A percentile compares a stretch with the other conserved stretches of the same genome.
These are phyloP conservation scores for Sporobolomyces roseus DNA, from an alignment of 768 basidiomycete species.

Conservation along the genomic window DNA sequence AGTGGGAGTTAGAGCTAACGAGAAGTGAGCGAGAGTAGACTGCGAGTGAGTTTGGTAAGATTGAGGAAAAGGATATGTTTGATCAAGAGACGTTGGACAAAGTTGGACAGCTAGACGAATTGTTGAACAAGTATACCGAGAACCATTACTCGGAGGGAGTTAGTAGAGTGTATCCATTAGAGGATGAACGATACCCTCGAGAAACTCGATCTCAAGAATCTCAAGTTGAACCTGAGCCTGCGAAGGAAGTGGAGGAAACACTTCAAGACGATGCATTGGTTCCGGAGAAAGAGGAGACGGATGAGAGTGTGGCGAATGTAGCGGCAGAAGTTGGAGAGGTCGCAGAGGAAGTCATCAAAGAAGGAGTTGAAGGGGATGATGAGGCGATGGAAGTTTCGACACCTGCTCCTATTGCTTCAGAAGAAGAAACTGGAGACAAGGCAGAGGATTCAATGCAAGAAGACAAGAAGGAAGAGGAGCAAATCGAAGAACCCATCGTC, in stretches of 20 bases:
- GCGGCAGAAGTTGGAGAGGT: conserved; percentile 31
- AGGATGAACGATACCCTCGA: conserved; percentile 23
- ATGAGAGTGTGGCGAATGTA: not conserved
- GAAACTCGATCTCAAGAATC: not conserved
- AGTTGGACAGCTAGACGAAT: too few relatives aligned
- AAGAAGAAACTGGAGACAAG: not conserved
- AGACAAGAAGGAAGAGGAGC: conserved; percentile 2
- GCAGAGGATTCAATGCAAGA: not conserved
- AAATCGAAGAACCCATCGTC: not conserved
- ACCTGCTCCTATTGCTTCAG: not conserved
- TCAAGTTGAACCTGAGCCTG: not conserved
- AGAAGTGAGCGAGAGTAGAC: too few relatives aligned
- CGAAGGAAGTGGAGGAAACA: not conserved
- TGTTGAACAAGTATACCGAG: too few relatives aligned
- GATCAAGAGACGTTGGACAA: too few relatives aligned
- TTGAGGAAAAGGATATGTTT: too few relatives aligned
- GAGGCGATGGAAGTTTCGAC: conserved; percentile 17
- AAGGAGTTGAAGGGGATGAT: conserved; percentile 34
- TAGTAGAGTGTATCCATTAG: conserved; percentile 62
- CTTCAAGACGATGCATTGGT: too few relatives aligned
- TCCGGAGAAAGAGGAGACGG: conserved; percentile 16
- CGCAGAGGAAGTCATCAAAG: conserved; percentile 36
- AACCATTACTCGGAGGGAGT: conserved; percentile 83
- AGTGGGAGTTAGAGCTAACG: too few relatives aligned
- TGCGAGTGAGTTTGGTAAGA: too few relatives aligned